Evolutionary conservation across 345 rosid genomes (phyloP), one percentile per base, ranked within the genome.

Genomic region (Cardamine occulta): DNA sequence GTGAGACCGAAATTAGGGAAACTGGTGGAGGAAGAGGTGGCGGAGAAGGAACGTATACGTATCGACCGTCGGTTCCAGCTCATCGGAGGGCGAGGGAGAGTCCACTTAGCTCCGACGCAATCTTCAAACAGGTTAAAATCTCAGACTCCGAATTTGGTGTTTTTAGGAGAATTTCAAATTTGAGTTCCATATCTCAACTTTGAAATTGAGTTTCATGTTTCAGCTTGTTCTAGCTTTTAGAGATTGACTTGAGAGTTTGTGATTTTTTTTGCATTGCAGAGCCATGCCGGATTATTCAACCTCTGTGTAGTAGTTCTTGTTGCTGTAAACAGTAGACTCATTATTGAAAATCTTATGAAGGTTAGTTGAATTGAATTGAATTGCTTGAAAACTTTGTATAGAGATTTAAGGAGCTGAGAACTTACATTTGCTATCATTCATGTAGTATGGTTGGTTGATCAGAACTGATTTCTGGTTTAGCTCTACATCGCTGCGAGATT

Each of bases 261-360:
- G 57, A 17, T 72, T 23, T 12, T 39, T 52, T 1, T 40, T 51
- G 17, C 28, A 39, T 78, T 79, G 75, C 89, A 96, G 99, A 96
- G 99, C 74, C 99, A 96, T 79, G 99, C 99, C 7, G 99, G 98
- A 60, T 88, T 96, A 45, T 93, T 93, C 84, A 95, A 95, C 80
- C 89, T 95, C 3, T 93, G 99, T 77, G 84, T 95, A 81, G 99
- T 95, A 51, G 98, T 95, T 78, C 97, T 95, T 70, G 79, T 95
- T 70, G 99, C 99, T 19, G 98, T 95, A 11, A 95, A 95, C 88
- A 83, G 98, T 86, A 81, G 99, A 80, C 98, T 95, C 70, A 95
- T 93, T 82, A 95, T 95, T 34, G 99, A 84, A 58, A 95, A 95
- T 68, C 52, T 95, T 35, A 93, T 93, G 98, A 95, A 88, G 98